Percentiles rank a stretch among this genome's conserved stretches.
Conservation (phyloP, 495 filamentous ascomycete genomes). For the Daldinia vernicosa region DNA sequence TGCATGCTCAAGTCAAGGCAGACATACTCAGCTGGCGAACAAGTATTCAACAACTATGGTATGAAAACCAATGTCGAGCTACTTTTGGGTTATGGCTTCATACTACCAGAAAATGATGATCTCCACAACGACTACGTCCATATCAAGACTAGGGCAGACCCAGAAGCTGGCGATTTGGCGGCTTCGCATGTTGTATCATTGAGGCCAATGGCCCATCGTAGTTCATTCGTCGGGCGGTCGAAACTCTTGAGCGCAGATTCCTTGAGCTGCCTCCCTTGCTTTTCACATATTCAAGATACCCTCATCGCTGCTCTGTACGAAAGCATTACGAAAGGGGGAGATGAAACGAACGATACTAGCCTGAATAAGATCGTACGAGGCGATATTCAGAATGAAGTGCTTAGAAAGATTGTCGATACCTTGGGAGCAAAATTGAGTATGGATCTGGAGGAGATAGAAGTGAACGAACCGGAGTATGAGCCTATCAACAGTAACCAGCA, state of each 20-base stretch:
- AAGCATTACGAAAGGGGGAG: conserved; percentile 30
- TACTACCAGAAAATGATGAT: conserved; percentile 48
- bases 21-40: conserved; percentile 42
- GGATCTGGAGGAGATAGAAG: conserved; percentile 48
- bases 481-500: conserved; percentile 51
- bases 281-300: conserved; percentile 54
- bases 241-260: conserved; percentile 41
- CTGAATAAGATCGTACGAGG: conserved; percentile 42
- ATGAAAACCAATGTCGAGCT: conserved; percentile 63
- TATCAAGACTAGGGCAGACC: conserved; percentile 51
- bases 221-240: conserved; percentile 48
- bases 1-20: conserved; percentile 34
- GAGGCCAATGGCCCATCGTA: conserved; percentile 48
- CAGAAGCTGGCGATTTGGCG: conserved; percentile 37
- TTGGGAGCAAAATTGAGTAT: conserved; percentile 43
- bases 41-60: conserved; percentile 65
- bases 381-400: conserved; percentile 25
- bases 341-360: conserved; percentile 20
- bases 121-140: conserved; percentile 63
- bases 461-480: conserved; percentile 44
- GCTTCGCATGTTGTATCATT: conserved; percentile 52
- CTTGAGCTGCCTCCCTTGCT: conserved; percentile 44
- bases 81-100: conserved; percentile 63
- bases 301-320: conserved; percentile 49
- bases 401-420: conserved; percentile 35